A percentile compares a stretch with the other conserved stretches of the same genome.
Evolutionary conservation across 2,329 filamentous ascomycete genomes (phyloP).

Genomic region (Cladobotryum protrusum): DNA sequence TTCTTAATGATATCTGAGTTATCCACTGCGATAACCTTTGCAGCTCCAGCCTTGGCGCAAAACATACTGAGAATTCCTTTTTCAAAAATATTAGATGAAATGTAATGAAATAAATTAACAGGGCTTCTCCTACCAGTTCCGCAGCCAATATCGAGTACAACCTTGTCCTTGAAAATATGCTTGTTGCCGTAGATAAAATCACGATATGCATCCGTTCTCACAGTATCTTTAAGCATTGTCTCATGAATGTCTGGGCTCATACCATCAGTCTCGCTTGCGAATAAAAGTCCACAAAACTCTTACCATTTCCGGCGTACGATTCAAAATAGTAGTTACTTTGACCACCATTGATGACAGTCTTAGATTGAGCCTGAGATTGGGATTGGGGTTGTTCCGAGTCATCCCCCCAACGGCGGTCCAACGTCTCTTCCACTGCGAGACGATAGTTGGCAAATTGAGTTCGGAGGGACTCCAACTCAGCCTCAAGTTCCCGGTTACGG

Average conservation of each 20-base stretch:
- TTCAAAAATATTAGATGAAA: not conserved
- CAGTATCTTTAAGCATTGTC: slow-evolving; percentile 85
- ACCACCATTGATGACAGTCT: slow-evolving; percentile 24
- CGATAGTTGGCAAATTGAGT: slow-evolving; percentile 61
- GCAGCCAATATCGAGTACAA: slow-evolving; percentile 86
- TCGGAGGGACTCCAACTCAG: slow-evolving; percentile 53
- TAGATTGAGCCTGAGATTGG: slow-evolving; percentile 14
- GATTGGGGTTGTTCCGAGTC: slow-evolving; percentile 34
- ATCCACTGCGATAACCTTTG: slow-evolving; percentile 83
- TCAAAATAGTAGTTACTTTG: slow-evolving; percentile 48
- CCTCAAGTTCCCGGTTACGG: slow-evolving; percentile 52
- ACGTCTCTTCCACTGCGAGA: slow-evolving; percentile 57
- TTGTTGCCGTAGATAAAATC: slow-evolving; percentile 95
- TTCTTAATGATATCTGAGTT: slow-evolving; percentile 87
- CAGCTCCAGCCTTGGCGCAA: slow-evolving; percentile 82
- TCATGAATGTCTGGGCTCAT: slow-evolving; percentile 70
- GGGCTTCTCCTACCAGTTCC: slow-evolving; percentile 49
- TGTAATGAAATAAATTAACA: not conserved
- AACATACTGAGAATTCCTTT: slow-evolving; percentile 86
- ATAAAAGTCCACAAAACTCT: not conserved
- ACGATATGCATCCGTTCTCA: slow-evolving; percentile 85
- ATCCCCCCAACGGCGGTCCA: slow-evolving; percentile 59
- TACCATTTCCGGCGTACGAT: slow-evolving; percentile 57
- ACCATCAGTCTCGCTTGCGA: not conserved
- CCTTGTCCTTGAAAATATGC: slow-evolving; percentile 76